Base-by-base conservation (phyloP, 257 asterid species). In the Capsicum pubescens region DNA sequence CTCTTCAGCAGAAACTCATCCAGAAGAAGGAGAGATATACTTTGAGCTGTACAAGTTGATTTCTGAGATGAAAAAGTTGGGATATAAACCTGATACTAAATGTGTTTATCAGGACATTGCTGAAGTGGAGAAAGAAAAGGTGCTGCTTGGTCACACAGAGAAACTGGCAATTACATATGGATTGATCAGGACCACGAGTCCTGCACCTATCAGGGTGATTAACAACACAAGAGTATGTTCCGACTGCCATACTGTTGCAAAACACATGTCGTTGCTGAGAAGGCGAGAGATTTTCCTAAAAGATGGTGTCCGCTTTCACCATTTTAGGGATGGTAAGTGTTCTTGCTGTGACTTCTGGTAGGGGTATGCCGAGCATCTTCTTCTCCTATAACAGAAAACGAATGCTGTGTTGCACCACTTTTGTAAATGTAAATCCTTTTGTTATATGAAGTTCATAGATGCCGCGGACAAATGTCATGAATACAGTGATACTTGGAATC, bases 281-380 rank as follows among this genome's bases (percentile, higher is more conserved):
- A 90, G 85, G 81, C 81, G 89, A 60, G 90, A 88, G 68, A 92
- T 92, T 84, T 84, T 90, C 76, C 86, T 92, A 21, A 92, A 91
- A 85, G 95, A 92, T 44, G 93, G 97, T 52, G 69, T 72, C 15
- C 88, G 91, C 3, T 91, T 90, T 87, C 95, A 91, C 86, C 93
- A 88, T 86, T 92, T 92, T 86, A 84, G 67, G 46, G 86, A 91
- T 52, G 93, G 97, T 72, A 86, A 86, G 86, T 92, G 93, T 87
- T 90, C 93, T 36, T 92, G 97, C 87, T 89, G 87, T 70, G 93
- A 91, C 74, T 91, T 88, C 71, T 86, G 91, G 93, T 89, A 82
- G 67, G 54, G 82, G 32, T 77, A 32, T 5, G 82, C 12, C 1
- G 8, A 77, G 15, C 15, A 26, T 54, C 32, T 32, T 77, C 2